Base-by-base conservation (phyloP, 1,284 basidiomycete species). In the Irpex sp. region DNA sequence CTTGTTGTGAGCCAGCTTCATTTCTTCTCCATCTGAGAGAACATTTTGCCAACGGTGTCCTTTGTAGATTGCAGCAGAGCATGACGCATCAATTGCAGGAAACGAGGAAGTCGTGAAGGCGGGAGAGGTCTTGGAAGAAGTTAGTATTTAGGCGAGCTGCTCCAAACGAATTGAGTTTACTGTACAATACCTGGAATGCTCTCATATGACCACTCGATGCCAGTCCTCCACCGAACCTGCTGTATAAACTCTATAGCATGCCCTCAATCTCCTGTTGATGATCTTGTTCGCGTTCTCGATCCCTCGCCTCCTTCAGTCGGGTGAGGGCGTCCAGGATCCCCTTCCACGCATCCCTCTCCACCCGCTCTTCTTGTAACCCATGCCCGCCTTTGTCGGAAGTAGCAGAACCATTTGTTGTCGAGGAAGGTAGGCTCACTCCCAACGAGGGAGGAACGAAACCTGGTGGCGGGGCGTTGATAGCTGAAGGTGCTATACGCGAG, bases 401-500 rank as follows among this genome's bases (percentile, higher is more conserved):
- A 4, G 59, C 61, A 11, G 67, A 64, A 17, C 54, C n/a, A 2
- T 76, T 76, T 21, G 36, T 11, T 4, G 62, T 19, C 0, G 79
- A 77, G 3, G 80, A 72, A 37, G 89, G 88, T 62, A 90, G 80
- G 1, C 88, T 88, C n/a, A 91, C 88, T 9, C 91, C 91, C 8
- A 91, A 82, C 2, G 89, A 86, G 7, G 89, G 85, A 7, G 91
- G 91, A 8, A 91, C 77, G 73, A 92, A 91, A 31, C 83, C 84
- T 0, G 81, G 81, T 3, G 86, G 82, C 40, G 91, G 91, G 1
- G 91, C 91, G 60, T 86, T 88, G 69, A 93, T 92, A 13, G 91
- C 86, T 19, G 89, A 89, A 2, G 91, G 90, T 37, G 92, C 88
- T 66, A 93, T 91, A 64, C 91, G 85, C n/a, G 89, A 88, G 71